A percentile compares a stretch with the other conserved stretches of the same genome.
Evolutionary conservation across 2,329 filamentous ascomycete genomes (phyloP).

Genomic region (Ophiocordyceps robertsii): DNA sequence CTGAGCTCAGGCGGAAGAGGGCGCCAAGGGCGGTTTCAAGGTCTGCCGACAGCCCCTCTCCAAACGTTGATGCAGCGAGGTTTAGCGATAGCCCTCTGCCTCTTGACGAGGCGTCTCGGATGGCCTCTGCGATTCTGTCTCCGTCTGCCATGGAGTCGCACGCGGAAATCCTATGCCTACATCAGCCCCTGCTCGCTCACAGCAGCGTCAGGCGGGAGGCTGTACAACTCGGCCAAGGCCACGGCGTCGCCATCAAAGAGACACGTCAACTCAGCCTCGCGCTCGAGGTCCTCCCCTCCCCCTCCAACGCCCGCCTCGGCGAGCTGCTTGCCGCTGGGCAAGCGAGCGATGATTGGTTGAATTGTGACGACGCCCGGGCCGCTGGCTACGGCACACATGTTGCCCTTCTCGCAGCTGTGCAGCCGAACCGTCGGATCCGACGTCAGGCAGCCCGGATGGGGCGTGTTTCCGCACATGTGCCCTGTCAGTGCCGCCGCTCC

Average conservation of each 20-base stretch:
- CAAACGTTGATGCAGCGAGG: conserved; percentile 7
- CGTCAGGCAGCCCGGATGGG: conserved; percentile 60
- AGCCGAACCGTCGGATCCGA: conserved; percentile 47
- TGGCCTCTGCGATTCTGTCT: conserved; percentile 2
- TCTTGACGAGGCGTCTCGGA: conserved; percentile 7
- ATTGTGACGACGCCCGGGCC: conserved; percentile 55
- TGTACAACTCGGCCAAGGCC: conserved; percentile 26
- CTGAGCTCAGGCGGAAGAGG: neutral
- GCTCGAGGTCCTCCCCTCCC: conserved; percentile 61
- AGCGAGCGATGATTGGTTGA: conserved; percentile 59
- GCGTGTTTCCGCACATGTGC: conserved; percentile 59
- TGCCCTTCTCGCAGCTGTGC: conserved; percentile 75
- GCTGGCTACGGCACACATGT: conserved; percentile 37
- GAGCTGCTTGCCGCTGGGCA: conserved; percentile 46
- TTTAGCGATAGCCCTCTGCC: conserved; percentile 14
- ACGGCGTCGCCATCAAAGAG: conserved; percentile 39
- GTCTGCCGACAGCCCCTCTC: conserved; percentile 6
- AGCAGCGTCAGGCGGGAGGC: accelerated
- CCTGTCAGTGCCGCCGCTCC: conserved; percentile 60
- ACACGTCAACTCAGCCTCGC: conserved; percentile 51
- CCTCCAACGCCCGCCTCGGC: conserved; percentile 67
- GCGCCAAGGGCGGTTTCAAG: conserved; percentile 1
- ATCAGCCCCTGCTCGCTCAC: conserved; percentile 1
- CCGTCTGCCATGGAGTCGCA: conserved; percentile 3
- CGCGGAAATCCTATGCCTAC: conserved; percentile 6